Evolutionary conservation across 768 basidiomycete species (phyloP).

Genomic region (Boletus pseudopeckii): DNA sequence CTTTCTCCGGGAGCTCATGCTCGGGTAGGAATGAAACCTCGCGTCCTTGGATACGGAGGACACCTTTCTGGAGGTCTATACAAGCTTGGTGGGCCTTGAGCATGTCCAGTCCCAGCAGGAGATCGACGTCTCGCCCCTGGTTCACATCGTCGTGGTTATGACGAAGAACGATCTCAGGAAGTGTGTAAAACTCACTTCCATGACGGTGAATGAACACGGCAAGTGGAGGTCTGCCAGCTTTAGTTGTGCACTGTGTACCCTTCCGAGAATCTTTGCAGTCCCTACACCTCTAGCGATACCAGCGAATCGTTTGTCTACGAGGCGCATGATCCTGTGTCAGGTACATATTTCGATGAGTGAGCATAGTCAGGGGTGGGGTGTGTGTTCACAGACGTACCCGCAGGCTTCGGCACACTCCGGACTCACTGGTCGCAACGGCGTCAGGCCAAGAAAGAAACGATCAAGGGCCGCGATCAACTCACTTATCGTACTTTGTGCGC

Average conservation of each 20-base stretch:
- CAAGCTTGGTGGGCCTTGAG: slow-evolving; percentile 94
- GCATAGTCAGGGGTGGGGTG: background rate
- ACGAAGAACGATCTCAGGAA: background rate
- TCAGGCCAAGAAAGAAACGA: slow-evolving; percentile 4
- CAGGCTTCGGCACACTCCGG: slow-evolving; percentile 90
- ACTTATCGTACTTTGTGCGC: slow-evolving; percentile 97
- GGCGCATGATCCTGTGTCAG: slow-evolving; percentile 76
- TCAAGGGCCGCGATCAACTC: slow-evolving; percentile 24
- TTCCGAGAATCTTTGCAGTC: slow-evolving; percentile 88
- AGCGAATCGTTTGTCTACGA: slow-evolving; percentile 81
- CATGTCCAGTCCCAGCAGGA: slow-evolving; percentile 99
- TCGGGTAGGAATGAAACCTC: slow-evolving; percentile 89
- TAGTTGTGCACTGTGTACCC: slow-evolving; percentile 91
- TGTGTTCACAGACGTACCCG: slow-evolving; percentile 51
- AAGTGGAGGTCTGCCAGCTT: slow-evolving; percentile 81
- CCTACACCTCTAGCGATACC: slow-evolving; percentile 95
- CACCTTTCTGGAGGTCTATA: slow-evolving; percentile 88
- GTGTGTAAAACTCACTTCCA: slow-evolving; percentile 64
- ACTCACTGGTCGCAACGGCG: slow-evolving; percentile 55
- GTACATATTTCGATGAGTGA: background rate
- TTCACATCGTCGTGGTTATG: background rate
- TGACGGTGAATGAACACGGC: slow-evolving; percentile 90
- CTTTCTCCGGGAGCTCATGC: slow-evolving; percentile 89
- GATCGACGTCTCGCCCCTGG: slow-evolving; percentile 87
- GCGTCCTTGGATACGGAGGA: slow-evolving; percentile 87